Percentiles rank a stretch among this genome's conserved stretches.
Evolutionary conservation across 208 protist species (phyloP).

Genomic region (Wallacemonas rigidus): DNA sequence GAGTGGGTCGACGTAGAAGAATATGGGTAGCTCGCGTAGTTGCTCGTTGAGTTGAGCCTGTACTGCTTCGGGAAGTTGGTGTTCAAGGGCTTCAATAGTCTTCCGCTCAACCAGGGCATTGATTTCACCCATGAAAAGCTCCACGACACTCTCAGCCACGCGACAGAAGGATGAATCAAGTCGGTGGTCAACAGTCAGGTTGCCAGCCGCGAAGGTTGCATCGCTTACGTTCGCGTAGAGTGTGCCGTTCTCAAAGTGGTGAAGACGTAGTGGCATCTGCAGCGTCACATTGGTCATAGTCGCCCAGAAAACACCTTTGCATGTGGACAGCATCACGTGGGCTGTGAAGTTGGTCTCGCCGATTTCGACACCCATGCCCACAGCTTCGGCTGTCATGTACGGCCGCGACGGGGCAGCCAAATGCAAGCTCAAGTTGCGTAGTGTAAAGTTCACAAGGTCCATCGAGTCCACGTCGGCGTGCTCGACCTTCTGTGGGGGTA

Average conservation of each 20-base stretch:
- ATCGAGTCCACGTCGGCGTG: constrained; percentile 52
- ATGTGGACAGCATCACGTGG: constrained; percentile 32
- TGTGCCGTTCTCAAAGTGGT: constrained; percentile 31
- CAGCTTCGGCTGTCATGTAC: constrained; percentile 28
- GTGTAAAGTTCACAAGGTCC: constrained; percentile 34
- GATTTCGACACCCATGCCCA: constrained; percentile 37
- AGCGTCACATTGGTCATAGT: constrained; percentile 33
- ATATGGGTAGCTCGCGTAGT: background rate
- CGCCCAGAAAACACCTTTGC: constrained; percentile 37
- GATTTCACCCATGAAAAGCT: constrained; percentile 59
- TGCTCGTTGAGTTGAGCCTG: constrained; percentile 15
- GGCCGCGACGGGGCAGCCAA: constrained; percentile 27
- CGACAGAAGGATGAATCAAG: constrained; percentile 42
- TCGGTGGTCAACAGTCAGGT: constrained; percentile 46
- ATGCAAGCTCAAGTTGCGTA: constrained; percentile 24
- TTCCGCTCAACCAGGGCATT: constrained; percentile 41
- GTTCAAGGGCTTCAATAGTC: constrained; percentile 41
- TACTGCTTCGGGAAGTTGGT: background rate
- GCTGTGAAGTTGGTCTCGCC: constrained; percentile 52
- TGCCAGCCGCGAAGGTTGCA: constrained; percentile 26
- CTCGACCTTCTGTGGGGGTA: constrained; percentile 40
- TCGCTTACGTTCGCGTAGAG: constrained; percentile 22
- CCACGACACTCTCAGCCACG: constrained; percentile 41
- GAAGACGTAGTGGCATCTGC: constrained; percentile 22
- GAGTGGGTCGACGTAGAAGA: constrained; percentile 14